Percentiles rank a stretch among this genome's conserved stretches.
Evolutionary conservation across 768 basidiomycete species (phyloP).

Genomic region (Lentinus brumalis): DNA sequence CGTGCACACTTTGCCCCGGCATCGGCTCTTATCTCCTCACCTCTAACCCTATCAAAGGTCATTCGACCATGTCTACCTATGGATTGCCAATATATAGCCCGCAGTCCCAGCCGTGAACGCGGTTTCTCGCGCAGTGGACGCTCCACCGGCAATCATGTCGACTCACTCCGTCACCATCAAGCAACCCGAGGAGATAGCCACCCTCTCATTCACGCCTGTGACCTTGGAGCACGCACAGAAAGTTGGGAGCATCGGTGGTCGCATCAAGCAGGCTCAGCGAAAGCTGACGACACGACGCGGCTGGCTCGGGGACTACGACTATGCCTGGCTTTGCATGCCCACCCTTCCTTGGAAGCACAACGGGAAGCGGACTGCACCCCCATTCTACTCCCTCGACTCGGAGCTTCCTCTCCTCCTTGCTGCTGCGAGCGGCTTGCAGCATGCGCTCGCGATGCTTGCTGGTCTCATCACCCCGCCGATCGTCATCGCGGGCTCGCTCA

Average conservation of each 20-base stretch:
- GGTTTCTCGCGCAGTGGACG: too few relatives aligned
- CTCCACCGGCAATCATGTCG: too few relatives aligned
- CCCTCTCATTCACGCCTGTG: too few relatives aligned
- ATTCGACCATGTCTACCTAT: too few relatives aligned
- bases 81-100: too few relatives aligned
- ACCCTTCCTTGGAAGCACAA: slow-evolving; percentile 56
- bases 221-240: too few relatives aligned
- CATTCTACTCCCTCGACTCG: slow-evolving; percentile 75
- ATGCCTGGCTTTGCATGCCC: slow-evolving; percentile 69
- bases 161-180: too few relatives aligned
- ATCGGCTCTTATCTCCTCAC: too few relatives aligned
- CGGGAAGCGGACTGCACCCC: slow-evolving; percentile 46
- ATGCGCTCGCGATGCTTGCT: slow-evolving; percentile 81
- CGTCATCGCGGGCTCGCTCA: slow-evolving; percentile 68
- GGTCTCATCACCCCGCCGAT: slow-evolving; percentile 85
- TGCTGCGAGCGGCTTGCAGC: slow-evolving; percentile 72
- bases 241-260: slow-evolving; percentile 8
- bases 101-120: too few relatives aligned
- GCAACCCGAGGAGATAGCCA: too few relatives aligned
- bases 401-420: slow-evolving; percentile 75
- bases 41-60: too few relatives aligned
- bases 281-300: slow-evolving; percentile 58
- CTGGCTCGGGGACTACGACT: slow-evolving; percentile 87
- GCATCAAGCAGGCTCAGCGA: slow-evolving; percentile 22
- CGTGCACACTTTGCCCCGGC: not conserved